These are phyloP conservation scores for Kodamaea lidongshanica DNA, from an alignment of 805 yeast species.

Conservation along the genomic window DNA sequence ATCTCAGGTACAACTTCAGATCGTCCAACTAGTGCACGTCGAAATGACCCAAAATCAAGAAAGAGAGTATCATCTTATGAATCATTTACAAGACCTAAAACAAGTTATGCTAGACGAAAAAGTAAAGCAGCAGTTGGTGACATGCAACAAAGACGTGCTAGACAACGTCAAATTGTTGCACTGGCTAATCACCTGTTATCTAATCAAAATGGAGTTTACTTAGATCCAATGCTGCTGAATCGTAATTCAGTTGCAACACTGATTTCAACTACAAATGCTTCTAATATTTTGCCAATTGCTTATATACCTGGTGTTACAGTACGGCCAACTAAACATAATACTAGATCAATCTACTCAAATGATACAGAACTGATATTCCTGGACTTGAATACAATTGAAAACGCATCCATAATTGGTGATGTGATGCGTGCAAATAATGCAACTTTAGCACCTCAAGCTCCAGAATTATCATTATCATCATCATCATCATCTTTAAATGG, in stretches of 20 bases:
- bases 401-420: conserved; percentile 43
- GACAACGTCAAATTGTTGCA: conserved; percentile 12
- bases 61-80: conserved; percentile 36
- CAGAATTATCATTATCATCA: too few species aligned
- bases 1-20: too few species aligned
- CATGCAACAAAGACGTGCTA: conserved; percentile 9
- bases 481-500: conserved; percentile 1
- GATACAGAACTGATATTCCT: conserved; percentile 38
- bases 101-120: conserved; percentile 12
- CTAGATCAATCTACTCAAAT: conserved; percentile 40
- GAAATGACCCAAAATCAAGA: conserved; percentile 5
- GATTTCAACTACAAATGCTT: conserved; percentile 64
- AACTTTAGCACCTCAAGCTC: too few species aligned
- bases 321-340: conserved; percentile 41
- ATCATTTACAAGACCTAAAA: conserved; percentile 37
- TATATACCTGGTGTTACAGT: conserved; percentile 91
- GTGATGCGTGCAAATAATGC: conserved; percentile 21
- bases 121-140: conserved; percentile 2
- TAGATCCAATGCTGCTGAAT: conserved; percentile 14
- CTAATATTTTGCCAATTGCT: conserved; percentile 85
- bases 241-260: conserved; percentile 52
- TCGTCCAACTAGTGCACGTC: too few species aligned
- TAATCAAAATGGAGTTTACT: conserved; percentile 11
- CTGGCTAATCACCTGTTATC: conserved; percentile 11
- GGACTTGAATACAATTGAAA: conserved; percentile 40